Base-by-base conservation (phyloP, 1,284 basidiomycete genomes). In the Fistulinella cinereoalba region DNA sequence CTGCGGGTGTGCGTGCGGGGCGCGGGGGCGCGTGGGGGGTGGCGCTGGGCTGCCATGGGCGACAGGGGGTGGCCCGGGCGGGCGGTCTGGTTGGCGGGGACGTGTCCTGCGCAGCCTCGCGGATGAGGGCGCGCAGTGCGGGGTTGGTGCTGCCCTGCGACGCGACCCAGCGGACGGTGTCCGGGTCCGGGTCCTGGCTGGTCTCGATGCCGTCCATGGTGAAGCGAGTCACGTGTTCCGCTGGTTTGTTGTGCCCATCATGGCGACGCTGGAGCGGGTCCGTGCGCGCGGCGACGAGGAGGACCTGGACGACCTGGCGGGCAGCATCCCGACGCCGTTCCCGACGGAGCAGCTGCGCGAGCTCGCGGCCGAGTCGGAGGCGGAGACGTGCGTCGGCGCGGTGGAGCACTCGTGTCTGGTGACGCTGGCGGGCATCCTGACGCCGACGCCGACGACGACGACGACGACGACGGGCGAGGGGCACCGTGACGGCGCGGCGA, bases 361-460 rank as follows among this genome's bases (percentile, higher is more conserved):
- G 21, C n/a, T 51, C 9, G 43, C 54, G 13, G 32, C 49, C 27
- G 32, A 57, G 25, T 56, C n/a, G n/a, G n/a, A n/a, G n/a, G n/a
- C n/a, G n/a, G n/a, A n/a, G n/a, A 80, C 83, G 4, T 88, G 85
- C 18, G 81, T 90, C 51, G 69, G 74, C 11, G 72, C 77, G 47
- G 83, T 90, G 24, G 83, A 88, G 56, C 77, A 75, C 51, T 85
- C 84, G 15, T 88, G 84, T 62, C 57, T 89, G 19, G 82, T 80
- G 71, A 85, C 84, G 1, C 69, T 90, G 37, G 80, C 82, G 57
- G 82, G 81, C 60, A 71, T 90, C n/a, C 75, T 90, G n/a, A n/a
- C n/a, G n/a, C n/a, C n/a, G n/a, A n/a, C n/a, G n/a, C n/a, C n/a
- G n/a, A n/a, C n/a, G n/a, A n/a, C n/a, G n/a, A n/a, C n/a, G n/a